Evolutionary conservation across 139 green algal species (phyloP).

Genomic region (Chara braunii): DNA sequence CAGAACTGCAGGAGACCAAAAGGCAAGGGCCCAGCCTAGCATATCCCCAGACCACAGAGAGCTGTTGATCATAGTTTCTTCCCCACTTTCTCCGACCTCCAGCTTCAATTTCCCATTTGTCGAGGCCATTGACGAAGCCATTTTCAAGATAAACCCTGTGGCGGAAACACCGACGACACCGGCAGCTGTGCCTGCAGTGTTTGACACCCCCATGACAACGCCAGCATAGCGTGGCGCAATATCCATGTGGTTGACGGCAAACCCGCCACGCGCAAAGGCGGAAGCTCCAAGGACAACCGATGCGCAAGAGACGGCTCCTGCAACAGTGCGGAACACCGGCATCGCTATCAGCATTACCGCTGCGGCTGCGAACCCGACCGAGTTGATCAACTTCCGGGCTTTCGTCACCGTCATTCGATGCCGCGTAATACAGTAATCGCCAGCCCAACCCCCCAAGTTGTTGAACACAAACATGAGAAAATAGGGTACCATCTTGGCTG

Average conservation of each 20-base stretch:
- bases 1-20: constrained; percentile 51
- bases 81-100: constrained; percentile 3
- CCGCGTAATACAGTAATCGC: constrained; percentile 74
- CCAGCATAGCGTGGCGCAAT: constrained; percentile 89
- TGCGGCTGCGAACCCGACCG: constrained; percentile 46
- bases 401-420: constrained; percentile 41
- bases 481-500: constrained; percentile 79
- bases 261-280: constrained; percentile 80
- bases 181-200: constrained; percentile 74
- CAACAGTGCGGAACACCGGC: constrained; percentile 17
- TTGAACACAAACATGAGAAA: constrained; percentile 80
- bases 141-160: constrained; percentile 78
- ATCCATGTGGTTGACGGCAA: constrained; percentile 79
- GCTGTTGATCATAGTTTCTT: neutral
- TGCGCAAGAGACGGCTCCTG: constrained; percentile 40
- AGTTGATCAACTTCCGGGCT: constrained; percentile 83
- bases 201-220: constrained; percentile 87
- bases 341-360: constrained; percentile 42
- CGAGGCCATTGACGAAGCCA: constrained; percentile 43
- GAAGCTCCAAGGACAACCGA: constrained; percentile 46
- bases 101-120: neutral
- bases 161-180: constrained; percentile 84
- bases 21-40: constrained; percentile 65
- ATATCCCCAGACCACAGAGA: no score
- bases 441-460: constrained; percentile 46